Evolutionary conservation across 2,329 filamentous ascomycete genomes (phyloP), one percentile per base, ranked within the genome.

Genomic region (Sclerotinia sclerotiorum): DNA sequence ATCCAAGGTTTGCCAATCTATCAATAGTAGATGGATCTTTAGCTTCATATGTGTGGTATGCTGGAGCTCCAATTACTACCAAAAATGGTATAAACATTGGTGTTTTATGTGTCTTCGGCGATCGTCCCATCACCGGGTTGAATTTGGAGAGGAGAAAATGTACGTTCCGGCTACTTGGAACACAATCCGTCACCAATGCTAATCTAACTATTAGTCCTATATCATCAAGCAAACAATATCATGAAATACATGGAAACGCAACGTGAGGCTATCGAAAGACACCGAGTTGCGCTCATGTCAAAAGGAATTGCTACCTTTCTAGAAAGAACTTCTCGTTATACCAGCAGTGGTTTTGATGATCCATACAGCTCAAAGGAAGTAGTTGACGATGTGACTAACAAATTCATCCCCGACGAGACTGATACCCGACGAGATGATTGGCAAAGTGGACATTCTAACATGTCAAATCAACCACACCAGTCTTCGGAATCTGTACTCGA

Each of bases 221-320:
- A 76, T 79, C 83, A 1, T 79, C 79, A 39, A 67, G 65, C 65
- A 21, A 62, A 35, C 11, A 82, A 85, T 7, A 80, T 87, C 6
- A 86, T 87, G 78, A 82, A 86, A 42, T 87, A 89, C 68, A 75
- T 90, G 21, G 85, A 87, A 77, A 84, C 81, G 81, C 84, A 79
- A 60, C 81, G 81, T 73, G 83, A 79, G 71, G 81, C 76, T 66
- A 84, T 81, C 67, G 84, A 82, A 72, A 83, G 81, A 71, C 82
- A 79, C 72, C 81, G 80, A 73, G 84, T 79, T 57, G 84, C 80
- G 67, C 82, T 80, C 72, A 87, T 83, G 77, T 83, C 81, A 57
- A 79, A 81, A 17, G 83, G 84, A 0, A 75, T 87, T n/a, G 83
- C 82, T 7, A 79, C 78, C 19, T 86, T 85, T 64, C 81, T 84